Evolutionary conservation across 2,329 filamentous ascomycete species (phyloP).

Genomic region (Fusarium pseudocircinatum): DNA sequence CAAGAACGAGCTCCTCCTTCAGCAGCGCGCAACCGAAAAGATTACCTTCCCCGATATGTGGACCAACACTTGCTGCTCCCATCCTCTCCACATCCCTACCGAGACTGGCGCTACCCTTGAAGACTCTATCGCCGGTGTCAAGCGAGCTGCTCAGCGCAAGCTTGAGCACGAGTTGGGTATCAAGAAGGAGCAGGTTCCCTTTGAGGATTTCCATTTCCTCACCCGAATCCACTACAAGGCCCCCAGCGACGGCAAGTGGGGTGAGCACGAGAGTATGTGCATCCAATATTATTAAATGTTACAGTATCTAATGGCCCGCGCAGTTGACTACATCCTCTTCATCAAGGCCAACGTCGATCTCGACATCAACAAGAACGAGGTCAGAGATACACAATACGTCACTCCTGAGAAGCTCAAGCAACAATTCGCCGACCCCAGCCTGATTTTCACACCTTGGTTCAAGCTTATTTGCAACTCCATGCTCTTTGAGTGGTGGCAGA

Average conservation of each 20-base stretch:
- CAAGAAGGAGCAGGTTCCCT: conserved; percentile 84
- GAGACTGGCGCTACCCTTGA: conserved; percentile 88
- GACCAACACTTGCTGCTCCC: conserved; percentile 99
- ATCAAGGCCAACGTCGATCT: conserved; percentile 94
- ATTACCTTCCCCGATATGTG: conserved; percentile 99
- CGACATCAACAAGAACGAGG: conserved; percentile 86
- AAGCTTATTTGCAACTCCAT: conserved; percentile 98
- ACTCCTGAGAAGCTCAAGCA: conserved; percentile 81
- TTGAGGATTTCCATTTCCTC: conserved; percentile 92
- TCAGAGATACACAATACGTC: conserved; percentile 85
- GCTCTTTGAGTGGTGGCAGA: conserved; percentile 97
- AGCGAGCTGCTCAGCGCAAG: conserved; percentile 92
- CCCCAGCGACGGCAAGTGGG: conserved; percentile 96
- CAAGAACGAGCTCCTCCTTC: conserved; percentile 89
- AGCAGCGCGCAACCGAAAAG: conserved; percentile 95
- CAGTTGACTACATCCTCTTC: conserved; percentile 98
- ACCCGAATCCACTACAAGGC: conserved; percentile 99
- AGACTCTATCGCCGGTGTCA: conserved; percentile 85
- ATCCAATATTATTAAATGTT: background rate
- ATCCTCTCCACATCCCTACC: conserved; percentile 88
- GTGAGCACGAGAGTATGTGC: conserved; percentile 92
- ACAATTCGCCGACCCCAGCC: conserved; percentile 81
- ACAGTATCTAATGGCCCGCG: conserved; percentile 26
- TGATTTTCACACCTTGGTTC: conserved; percentile 98
- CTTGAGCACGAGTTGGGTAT: conserved; percentile 96